Conservation (phyloP, 495 filamentous ascomycete species). For the Penicillium alfredii region DNA sequence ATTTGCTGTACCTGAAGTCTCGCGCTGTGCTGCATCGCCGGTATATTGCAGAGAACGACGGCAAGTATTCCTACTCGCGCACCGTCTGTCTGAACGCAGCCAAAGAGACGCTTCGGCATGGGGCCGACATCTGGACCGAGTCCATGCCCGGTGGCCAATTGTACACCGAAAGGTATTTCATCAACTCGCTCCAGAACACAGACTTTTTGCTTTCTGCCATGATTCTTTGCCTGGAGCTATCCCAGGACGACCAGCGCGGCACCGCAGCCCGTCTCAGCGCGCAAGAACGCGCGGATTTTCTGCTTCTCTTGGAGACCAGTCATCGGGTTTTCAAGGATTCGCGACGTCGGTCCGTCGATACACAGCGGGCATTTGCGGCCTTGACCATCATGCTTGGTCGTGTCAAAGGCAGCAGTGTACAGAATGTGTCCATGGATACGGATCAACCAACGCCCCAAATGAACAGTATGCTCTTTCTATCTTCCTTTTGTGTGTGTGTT, state of each 20-base stretch:
- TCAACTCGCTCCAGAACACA: constrained; percentile 68
- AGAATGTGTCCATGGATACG: constrained; percentile 24
- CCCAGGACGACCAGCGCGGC: constrained; percentile 17
- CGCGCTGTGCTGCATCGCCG: constrained; percentile 79
- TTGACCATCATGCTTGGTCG: constrained; percentile 72
- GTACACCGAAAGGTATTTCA: constrained; percentile 65
- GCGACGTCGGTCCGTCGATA: constrained; percentile 64
- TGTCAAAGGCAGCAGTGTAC: constrained; percentile 37
- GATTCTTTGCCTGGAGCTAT: constrained; percentile 76
- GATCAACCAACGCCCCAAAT: not conserved
- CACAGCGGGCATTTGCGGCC: constrained; percentile 68
- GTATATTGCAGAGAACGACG: constrained; percentile 64
- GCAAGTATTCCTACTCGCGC: constrained; percentile 77
- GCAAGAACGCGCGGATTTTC: constrained; percentile 54
- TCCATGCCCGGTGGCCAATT: constrained; percentile 66
- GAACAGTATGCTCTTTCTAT: constrained; percentile 22
- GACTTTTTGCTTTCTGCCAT: constrained; percentile 88
- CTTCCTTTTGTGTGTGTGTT: constrained; percentile 2
- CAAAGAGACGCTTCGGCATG: constrained; percentile 65
- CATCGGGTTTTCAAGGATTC: constrained; percentile 65
- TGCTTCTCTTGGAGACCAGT: constrained; percentile 60
- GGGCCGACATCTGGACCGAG: constrained; percentile 71
- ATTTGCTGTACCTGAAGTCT: constrained; percentile 76
- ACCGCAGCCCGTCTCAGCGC: constrained; percentile 1
- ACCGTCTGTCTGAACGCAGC: constrained; percentile 75